Conservation (phyloP, 2,329 filamentous ascomycete genomes). For the Aspergillus novofumigatus region DNA sequence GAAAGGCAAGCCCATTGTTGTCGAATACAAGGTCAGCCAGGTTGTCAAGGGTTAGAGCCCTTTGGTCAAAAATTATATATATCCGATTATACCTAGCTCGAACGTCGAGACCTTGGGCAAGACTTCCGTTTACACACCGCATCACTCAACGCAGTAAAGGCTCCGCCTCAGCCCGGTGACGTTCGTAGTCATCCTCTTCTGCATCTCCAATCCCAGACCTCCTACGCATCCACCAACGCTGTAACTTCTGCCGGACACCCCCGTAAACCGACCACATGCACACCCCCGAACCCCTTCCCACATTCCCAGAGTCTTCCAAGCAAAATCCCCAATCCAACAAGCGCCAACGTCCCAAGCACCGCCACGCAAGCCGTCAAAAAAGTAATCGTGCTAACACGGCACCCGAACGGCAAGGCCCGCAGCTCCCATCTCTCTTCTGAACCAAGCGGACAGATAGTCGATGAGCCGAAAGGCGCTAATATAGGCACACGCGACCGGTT, state of each 20-base stretch:
- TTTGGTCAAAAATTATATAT: background rate
- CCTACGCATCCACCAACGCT: background rate
- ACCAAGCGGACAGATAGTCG: slow-evolving; percentile 37
- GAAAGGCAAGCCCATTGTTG: slow-evolving; percentile 32
- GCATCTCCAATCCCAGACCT: background rate
- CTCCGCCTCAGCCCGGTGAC: slow-evolving; percentile 17
- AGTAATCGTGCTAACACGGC: slow-evolving; percentile 38
- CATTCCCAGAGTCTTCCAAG: slow-evolving; percentile 8
- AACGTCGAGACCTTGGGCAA: background rate
- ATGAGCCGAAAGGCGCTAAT: slow-evolving; percentile 33
- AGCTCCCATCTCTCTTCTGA: slow-evolving; percentile 41
- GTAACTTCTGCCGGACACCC: background rate
- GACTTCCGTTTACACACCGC: background rate
- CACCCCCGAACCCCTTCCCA: slow-evolving; percentile 1
- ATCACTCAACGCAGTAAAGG: slow-evolving; percentile 21
- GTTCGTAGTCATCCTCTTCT: slow-evolving; percentile 5
- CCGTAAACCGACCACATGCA: background rate
- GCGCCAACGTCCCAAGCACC: slow-evolving; percentile 25
- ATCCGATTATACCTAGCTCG: background rate
- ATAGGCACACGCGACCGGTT: slow-evolving; percentile 35
- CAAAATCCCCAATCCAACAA: slow-evolving; percentile 17
- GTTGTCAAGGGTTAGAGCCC: slow-evolving; percentile 22
- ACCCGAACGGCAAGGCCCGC: slow-evolving; percentile 36
- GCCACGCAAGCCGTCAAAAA: slow-evolving; percentile 32
- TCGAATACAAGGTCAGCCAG: slow-evolving; percentile 43